Evolutionary conservation across 345 rosid genomes (phyloP), one percentile per base, ranked within the genome.

Genomic region (Conringia planisiliqua): DNA sequence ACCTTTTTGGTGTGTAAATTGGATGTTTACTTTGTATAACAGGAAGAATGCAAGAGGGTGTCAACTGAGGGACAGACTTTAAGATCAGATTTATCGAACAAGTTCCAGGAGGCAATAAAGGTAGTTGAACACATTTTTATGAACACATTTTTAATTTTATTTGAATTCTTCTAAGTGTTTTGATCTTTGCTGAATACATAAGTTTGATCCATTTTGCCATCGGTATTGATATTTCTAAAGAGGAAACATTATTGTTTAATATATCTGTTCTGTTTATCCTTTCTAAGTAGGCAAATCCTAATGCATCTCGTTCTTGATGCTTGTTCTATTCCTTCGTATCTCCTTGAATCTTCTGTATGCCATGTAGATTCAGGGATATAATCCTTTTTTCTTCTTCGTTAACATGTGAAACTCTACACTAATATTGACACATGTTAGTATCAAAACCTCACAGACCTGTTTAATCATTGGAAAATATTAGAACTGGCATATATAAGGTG

Each of bases 31-130:
- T 61, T 67, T 39, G 75, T 75, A 64, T 77, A 29, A 64, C 86
- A 90, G 98, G 98, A 88, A 70, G 98, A 94, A 79, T 94, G 98
- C 86, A 94, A 94, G 82, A 80, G 89, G 36, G 95, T 87, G 36
- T 89, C 96, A 51, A 86, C 86, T 44, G 96, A 94, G 79, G 95
- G 97, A 52, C 98, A 94, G 69, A 88, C 65, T 79, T 76, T 90
- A 81, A 91, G 98, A 84, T 74, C 86, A 66, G 97, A 94, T 72
- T 74, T 94, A 57, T 91, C 98, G n/a, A 36, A 86, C 77, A 91
- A 88, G 83, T 94, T 91, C 74, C 93, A 94, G 75, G 95, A 94
- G 69, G 97, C 97, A 50, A 91, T 94, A 54, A 90, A 88, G 97
- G 98, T 91, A 75, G 58, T 27, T 54, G 16, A 58, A 33, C 63